Evolutionary conservation across 441 rosid species (phyloP), one percentile per base, ranked within the genome.

Genomic region (Eutrema salsugineum): DNA sequence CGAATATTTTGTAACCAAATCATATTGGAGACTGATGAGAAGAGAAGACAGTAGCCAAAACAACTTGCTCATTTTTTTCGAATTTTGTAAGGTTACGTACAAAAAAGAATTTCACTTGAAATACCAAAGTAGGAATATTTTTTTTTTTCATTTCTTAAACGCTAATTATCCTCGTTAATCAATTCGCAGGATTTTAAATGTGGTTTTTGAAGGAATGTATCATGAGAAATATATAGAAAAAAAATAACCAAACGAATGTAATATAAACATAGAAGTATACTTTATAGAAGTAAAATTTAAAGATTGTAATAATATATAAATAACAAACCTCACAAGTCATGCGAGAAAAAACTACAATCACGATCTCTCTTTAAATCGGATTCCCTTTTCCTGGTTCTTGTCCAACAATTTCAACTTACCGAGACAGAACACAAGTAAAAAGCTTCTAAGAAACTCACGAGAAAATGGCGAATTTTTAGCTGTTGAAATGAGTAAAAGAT

Each of bases 291-390:
- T 27, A 46, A 46, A 49, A 38, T 8, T 70, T 17, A 60, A 71
- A 10, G 54, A 40, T 62, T 65, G 2, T 27, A 57, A 66, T 36
- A 48, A 48, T 72, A 65, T 65, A 48, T n/a, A 57, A 66, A 38
- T 39, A 64, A 63, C 55, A 6, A 33, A 44, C 57, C 16, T 58
- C n/a, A 50, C 8, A 38, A 51, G 39, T 40, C 2, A 53, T 51
- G 20, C 4, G 49, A 66, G 63, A 63, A 14, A 44, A 43, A 11
- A 42, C 77, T 72, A 73, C 60, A 73, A 65, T 73, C 77, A 73
- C 77, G 72, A 73, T 73, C 58, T 66, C 17, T 46, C 59, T 73
- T 65, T 6, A 19, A 66, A 66, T 73, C 72, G 77, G 77, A 73
- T 73, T 73, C 55, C 61, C 43, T 60, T 56, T 65, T 44, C 43